Base-by-base conservation (phyloP, 306 rosid species). In the Prunus dulcis region DNA sequence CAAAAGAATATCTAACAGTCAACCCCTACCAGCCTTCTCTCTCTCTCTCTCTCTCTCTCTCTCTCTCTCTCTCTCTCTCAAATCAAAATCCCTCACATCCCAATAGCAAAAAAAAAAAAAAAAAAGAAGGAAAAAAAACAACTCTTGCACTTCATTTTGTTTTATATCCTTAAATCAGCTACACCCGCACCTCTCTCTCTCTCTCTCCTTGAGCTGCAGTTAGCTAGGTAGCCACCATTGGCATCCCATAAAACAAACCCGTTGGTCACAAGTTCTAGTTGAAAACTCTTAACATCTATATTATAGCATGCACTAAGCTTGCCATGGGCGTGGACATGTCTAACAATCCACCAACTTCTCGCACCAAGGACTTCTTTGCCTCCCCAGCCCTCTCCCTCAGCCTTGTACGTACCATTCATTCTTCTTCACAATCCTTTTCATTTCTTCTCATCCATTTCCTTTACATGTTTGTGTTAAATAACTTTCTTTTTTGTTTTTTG, bases 311-410 rank as follows among this genome's bases (percentile, higher is more conserved):
- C 67, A 18, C 34, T 28, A 23, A 45, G 14, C 72, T 76, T 82
- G 86, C 79, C 87, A 88, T 95, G 97, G 92, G 87, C 88, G 96
- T 82, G 72, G 93, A 92, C 96, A 95, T 95, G 98, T 89, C 98
- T 34, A 89, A 95, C 64, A 90, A 86, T 67, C 97, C 85, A 11
- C 92, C 92, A 47, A 53, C 89, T 84, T 89, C 96, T 82, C 96
- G 77, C 41, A 86, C 96, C 84, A 95, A 90, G 73, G 97, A 95
- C 82, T 95, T 89, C 75, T 95, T 92, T 46, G 84, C 92, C 45
- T 88, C 99, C 69, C 99, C 99, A 0, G 93, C 99, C 79, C 99
- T 95, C 52, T 95, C 99, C 52, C 98, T 95, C 10, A 90, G 96
- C 82, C 99, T 95, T 23, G 99, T 95, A 90, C 15, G 81, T 23